Evolutionary conservation across 2,329 filamentous ascomycete species (phyloP).

Genomic region (Aspergillus sp.): DNA sequence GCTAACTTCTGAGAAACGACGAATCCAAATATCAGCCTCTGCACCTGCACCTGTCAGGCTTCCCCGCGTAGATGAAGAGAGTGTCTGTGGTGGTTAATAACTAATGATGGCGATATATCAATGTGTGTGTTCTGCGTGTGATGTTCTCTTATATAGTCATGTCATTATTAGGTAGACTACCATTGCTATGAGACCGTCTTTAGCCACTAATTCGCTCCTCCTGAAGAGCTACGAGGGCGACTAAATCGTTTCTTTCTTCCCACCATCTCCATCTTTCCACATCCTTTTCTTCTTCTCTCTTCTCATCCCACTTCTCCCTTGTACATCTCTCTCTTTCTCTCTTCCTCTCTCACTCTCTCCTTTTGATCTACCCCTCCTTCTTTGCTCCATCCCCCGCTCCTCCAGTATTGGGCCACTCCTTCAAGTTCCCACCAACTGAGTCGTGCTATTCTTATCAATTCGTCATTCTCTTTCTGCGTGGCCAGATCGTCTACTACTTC

Average conservation of each 20-base stretch:
- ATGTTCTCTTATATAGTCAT: constrained; percentile 4
- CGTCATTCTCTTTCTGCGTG: constrained; percentile 32
- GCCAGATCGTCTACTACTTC: constrained; percentile 17
- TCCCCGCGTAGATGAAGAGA: constrained; percentile 6
- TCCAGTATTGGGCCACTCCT: constrained; percentile 42
- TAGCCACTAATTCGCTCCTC: neutral
- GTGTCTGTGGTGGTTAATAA: neutral
- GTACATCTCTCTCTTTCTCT: constrained; percentile 7
- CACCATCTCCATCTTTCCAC: constrained; percentile 7
- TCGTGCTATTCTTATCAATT: constrained; percentile 31
- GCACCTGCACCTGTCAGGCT: constrained; percentile 19
- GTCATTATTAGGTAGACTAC: constrained; percentile 4
- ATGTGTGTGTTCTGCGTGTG: neutral
- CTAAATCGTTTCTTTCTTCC: constrained; percentile 10
- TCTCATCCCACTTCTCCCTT: constrained; percentile 6
- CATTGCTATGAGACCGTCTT: neutral
- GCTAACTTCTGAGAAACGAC: neutral
- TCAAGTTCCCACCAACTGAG: constrained; percentile 30
- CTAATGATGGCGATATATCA: constrained; percentile 1
- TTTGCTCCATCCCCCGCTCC: constrained; percentile 37
- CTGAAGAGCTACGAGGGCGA: constrained; percentile 5
- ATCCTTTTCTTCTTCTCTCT: constrained; percentile 13
- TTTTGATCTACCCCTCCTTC: constrained; percentile 18
- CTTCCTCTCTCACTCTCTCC: constrained; percentile 13
- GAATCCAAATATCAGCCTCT: constrained; percentile 8